Evolutionary conservation across 257 asterid species (phyloP), one percentile per base, ranked within the genome.

Genomic region (Voacanga thouarsii): DNA sequence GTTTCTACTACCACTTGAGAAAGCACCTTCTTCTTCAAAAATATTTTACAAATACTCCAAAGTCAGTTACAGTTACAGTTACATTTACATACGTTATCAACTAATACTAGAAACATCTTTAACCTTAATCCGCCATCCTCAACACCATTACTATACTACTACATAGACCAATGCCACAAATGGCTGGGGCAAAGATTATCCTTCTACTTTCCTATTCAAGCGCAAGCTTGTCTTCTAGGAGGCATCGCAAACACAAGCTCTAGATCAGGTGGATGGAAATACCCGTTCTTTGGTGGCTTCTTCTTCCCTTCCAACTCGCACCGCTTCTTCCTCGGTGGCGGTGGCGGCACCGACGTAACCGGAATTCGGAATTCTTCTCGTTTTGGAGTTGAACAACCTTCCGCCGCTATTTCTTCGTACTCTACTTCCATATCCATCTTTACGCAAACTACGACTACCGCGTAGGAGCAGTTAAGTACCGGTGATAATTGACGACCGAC

Each of bases 251-350:
- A 89, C 3, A 89, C 57, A 75, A 70, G 78, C 60, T 89, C 93
- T 57, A 89, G 82, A 9, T 89, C 90, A 4, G 93, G 89, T 44
- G 93, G 86, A 61, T 77, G 71, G 33, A 89, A 89, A 65, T 86
- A 89, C 15, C 87, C 90, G 19, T 80, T 82, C 81, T 71, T 80
- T 0, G 90, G 90, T 51, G 82, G 79, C 75, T 19, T 69, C 37
- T 12, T 77, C 82, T 78, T 82, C 53, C 60, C 85, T 23, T 69
- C 71, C 67, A 74, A 45, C 57, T 12, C 75, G 3, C 71, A 79
- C 63, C 75, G 26, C 81, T 82, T 86, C 82, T 89, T 89, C 44
- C 80, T 74, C 61, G 89, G 91, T 45, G 93, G 85, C 28, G 88
- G 86, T 4, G 91, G 93, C 60, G 93, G 93, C 33, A 61, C 74